Base-by-base conservation (phyloP, 2,329 filamentous ascomycete genomes). In the Stachybotrys elegans region DNA sequence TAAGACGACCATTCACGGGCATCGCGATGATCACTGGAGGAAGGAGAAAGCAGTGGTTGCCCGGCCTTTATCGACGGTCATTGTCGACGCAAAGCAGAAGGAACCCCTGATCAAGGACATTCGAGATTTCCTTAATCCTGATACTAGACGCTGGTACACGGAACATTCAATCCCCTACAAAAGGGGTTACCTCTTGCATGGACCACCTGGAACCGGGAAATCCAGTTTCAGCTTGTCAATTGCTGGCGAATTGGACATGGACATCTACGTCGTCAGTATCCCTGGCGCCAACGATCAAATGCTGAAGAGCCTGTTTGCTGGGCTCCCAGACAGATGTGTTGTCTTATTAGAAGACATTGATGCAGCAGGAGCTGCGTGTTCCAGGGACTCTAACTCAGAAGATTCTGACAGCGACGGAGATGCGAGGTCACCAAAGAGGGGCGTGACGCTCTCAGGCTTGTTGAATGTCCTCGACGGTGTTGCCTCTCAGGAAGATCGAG, bases 271-370 rank as follows among this genome's bases (percentile, higher is more conserved):
- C 13, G 55, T 70, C 43, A 63, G 60, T 34, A 55, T 70, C 9
- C 54, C 60, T 13, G 49, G 48, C 3, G 52, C 58, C 19, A 59
- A 51, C 17, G 57, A 68, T 36, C 43, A 48, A n/a, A 53, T 40
- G 6, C 52, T 69, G 1, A 57, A 60, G 16, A 46, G 43, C 1
- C 47, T 64, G 4, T 63, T 69, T 34, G 43, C 52, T 3, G 46
- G 52, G 12, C 56, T 70, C n/a, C 62, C 60, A 13, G 49, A 52
- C 5, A 58, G 59, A 39, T 70, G 59, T 44, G 49, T 70, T 19
- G 57, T 70, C 12, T 55, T 70, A 3, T 49, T 70, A 14, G 63
- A 70, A 47, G 66, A 70, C 43, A 65, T 64, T 29, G 61, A 71
- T 43, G 59, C 59, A 23, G 51, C 48, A 12, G 43, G 51, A 22